A percentile compares a stretch with the other conserved stretches of the same genome.
phyloP scores from a whole-genome alignment of 2,329 filamentous ascomycete species.

The Aspergillus hortae region DNA sequence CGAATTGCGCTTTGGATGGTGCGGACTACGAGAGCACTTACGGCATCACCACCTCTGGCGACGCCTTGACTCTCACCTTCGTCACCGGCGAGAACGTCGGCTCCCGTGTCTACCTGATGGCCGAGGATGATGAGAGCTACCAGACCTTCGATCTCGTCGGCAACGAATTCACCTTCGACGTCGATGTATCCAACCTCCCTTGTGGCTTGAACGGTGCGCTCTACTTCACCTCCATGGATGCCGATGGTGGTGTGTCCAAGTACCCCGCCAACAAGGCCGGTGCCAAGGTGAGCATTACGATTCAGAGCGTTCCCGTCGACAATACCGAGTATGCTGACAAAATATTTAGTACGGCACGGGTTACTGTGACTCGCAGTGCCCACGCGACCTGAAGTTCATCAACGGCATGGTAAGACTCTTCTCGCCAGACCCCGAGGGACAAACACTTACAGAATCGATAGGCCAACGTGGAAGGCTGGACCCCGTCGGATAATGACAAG shows the following conservation, averaged over 20 bases:
- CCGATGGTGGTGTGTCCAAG: slow-evolving; percentile 54
- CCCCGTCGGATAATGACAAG: slow-evolving; percentile 49
- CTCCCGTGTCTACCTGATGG: slow-evolving; percentile 62
- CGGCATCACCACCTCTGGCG: slow-evolving; percentile 50
- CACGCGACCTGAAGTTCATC: slow-evolving; percentile 45
- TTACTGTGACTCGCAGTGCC: slow-evolving; percentile 61
- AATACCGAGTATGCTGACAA: too few species aligned
- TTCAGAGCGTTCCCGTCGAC: too few species aligned
- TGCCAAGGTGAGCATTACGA: slow-evolving; percentile 33
- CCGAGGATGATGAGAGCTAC: slow-evolving; percentile 56
- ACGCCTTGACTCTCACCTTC: slow-evolving; percentile 48
- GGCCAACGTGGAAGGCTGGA: slow-evolving; percentile 55
- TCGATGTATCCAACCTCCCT: slow-evolving; percentile 64
- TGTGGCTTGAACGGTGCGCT: slow-evolving; percentile 70
- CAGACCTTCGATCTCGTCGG: slow-evolving; percentile 62
- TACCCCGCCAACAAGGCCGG: slow-evolving; percentile 54
- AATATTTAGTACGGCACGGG: slow-evolving; percentile 51
- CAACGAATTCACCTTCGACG: slow-evolving; percentile 69
- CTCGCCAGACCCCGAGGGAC: background rate
- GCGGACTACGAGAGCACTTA: slow-evolving; percentile 52
- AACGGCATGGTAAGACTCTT: slow-evolving; percentile 28
- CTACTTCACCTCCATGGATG: slow-evolving; percentile 60
- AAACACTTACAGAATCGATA: slow-evolving; percentile 8
- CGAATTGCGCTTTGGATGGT: slow-evolving; percentile 56
- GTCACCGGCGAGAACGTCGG: slow-evolving; percentile 43